Evolutionary conservation across 805 yeast species (phyloP).

Genomic region (Starmerella asiatica): DNA sequence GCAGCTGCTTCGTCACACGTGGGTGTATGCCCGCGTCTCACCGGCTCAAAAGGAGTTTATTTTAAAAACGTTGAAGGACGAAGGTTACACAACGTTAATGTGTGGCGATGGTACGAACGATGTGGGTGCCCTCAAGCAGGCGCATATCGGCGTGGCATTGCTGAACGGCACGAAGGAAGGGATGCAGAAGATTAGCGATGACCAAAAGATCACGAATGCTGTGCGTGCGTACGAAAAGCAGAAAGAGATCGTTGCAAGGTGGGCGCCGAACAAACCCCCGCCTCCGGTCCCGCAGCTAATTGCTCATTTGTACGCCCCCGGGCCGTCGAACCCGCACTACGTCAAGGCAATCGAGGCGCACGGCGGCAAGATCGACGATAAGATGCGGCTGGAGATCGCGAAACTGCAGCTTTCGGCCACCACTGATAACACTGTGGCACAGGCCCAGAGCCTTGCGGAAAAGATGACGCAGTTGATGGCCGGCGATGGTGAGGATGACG

Average conservation of each 20-base stretch:
- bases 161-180: slow-evolving; percentile 94
- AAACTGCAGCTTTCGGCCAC: slow-evolving; percentile 22
- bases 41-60: slow-evolving; percentile 91
- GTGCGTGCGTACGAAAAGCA: slow-evolving; percentile 71
- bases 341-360: slow-evolving; percentile 71
- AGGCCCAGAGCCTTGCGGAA: slow-evolving; percentile 44
- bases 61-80: slow-evolving; percentile 63
- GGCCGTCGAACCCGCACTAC: slow-evolving; percentile 79
- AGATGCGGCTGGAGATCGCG: slow-evolving; percentile 29
- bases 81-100: slow-evolving; percentile 91
- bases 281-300: slow-evolving; percentile 68
- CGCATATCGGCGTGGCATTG: slow-evolving; percentile 95
- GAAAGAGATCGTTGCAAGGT: slow-evolving; percentile 57
- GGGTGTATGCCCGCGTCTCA: slow-evolving; percentile 97
- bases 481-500: slow-evolving; percentile 46
- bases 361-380: slow-evolving; percentile 65
- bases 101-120: slow-evolving; percentile 99
- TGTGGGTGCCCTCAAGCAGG: slow-evolving; percentile 97
- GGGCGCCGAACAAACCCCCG: slow-evolving; percentile 46
- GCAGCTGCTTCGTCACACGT: slow-evolving; percentile 69
- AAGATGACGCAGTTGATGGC: slow-evolving; percentile 42
- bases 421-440: slow-evolving; percentile 28
- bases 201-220: slow-evolving; percentile 50
- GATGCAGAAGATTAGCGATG: slow-evolving; percentile 75
- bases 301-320: slow-evolving; percentile 95